Percentiles rank a stretch among this genome's conserved stretches.
These are phyloP conservation scores for Russula foetens DNA, from an alignment of 768 basidiomycete genomes.

Conservation along the genomic window DNA sequence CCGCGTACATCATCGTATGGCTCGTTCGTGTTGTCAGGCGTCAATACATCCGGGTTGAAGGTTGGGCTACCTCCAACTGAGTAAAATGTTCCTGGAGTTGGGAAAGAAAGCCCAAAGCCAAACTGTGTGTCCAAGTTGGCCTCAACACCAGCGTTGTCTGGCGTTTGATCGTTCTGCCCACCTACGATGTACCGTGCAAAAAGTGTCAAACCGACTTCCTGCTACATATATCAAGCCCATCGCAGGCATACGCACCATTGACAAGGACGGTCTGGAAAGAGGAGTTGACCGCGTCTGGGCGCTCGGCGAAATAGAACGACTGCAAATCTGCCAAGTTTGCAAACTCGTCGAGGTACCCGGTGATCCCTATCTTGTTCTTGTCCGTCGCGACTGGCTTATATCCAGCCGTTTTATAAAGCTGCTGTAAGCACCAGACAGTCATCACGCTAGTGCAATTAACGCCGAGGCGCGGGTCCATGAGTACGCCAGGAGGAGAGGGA, in stretches of 20 bases:
- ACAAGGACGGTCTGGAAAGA: conserved; percentile 5
- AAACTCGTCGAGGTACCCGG: conserved; percentile 31
- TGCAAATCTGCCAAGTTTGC: conserved; percentile 23
- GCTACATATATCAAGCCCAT: background rate
- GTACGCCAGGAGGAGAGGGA: background rate
- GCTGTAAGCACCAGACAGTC: conserved; percentile 28
- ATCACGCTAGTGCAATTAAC: conserved; percentile 28
- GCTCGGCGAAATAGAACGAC: conserved; percentile 12
- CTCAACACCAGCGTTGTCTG: conserved; percentile 17
- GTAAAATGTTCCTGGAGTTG: conserved; percentile 21
- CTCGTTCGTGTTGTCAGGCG: conserved; percentile 9
- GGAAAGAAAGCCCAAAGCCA: conserved; percentile 21
- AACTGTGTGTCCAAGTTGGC: conserved; percentile 23
- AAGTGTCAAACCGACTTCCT: background rate
- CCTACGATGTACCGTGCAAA: background rate
- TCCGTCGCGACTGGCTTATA: conserved; percentile 19
- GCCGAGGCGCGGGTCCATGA: conserved; percentile 23
- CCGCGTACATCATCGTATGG: conserved; percentile 13
- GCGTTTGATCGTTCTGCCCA: conserved; percentile 20
- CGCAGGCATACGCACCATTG: conserved; percentile 2
- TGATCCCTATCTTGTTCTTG: conserved; percentile 29
- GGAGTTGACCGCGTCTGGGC: conserved; percentile 16
- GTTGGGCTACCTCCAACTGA: conserved; percentile 22
- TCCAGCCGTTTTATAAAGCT: conserved; percentile 29
- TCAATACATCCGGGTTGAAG: conserved; percentile 14